Evolutionary conservation across 225 moss, liverwort and hornwort genomes (phyloP).

Genomic region (Physcomitrellopsis africana): DNA sequence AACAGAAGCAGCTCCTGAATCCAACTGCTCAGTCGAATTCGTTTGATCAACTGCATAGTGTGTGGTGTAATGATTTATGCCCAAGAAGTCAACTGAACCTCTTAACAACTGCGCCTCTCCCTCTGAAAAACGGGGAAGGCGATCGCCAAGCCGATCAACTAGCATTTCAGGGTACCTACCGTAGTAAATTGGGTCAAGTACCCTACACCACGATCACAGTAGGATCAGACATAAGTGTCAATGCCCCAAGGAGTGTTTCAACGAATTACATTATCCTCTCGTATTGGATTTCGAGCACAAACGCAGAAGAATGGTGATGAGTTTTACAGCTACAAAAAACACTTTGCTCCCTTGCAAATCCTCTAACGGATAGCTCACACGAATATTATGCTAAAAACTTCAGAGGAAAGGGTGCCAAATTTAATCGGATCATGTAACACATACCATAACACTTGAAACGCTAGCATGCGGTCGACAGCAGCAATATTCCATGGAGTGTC

Average conservation of each 20-base stretch:
- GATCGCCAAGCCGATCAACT: conserved; percentile 21
- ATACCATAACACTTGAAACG: conserved; percentile 48
- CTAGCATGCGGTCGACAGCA: conserved; percentile 43
- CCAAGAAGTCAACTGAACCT: conserved; percentile 40
- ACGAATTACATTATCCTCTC: too few relatives aligned
- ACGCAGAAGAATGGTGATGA: not conserved
- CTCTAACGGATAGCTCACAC: not conserved
- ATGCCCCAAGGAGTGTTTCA: not conserved
- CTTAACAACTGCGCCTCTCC: conserved; percentile 20
- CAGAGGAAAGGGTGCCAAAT: too few relatives aligned
- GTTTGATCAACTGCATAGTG: conserved; percentile 33
- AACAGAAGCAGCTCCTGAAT: conserved; percentile 3
- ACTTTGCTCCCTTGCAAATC: not conserved
- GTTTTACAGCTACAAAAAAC: not conserved
- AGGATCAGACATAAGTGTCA: not conserved
- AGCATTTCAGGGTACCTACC: conserved; percentile 35
- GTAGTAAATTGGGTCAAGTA: conserved; percentile 34
- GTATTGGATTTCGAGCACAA: too few relatives aligned
- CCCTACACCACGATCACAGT: conserved; percentile 24
- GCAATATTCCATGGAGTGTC: conserved; percentile 41
- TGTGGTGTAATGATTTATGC: conserved; percentile 41
- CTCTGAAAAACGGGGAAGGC: conserved; percentile 32
- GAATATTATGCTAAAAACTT: not conserved
- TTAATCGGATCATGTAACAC: not conserved
- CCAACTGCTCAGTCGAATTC: conserved; percentile 17